Base-by-base conservation (phyloP, 1,139 yeast species). In the Nematodospora anomalae region DNA sequence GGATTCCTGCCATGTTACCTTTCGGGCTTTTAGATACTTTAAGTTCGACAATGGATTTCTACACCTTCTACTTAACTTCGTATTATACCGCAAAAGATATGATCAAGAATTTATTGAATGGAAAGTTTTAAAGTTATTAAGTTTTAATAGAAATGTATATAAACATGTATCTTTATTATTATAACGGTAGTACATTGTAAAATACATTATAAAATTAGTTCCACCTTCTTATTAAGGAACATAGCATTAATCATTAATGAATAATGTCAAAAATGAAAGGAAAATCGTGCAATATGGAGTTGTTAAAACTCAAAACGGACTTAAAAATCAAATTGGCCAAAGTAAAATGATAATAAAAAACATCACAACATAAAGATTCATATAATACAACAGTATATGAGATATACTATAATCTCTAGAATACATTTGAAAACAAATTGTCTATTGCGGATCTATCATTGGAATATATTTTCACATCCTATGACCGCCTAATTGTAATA, bases 1-100 rank as follows among this genome's bases (percentile, higher is more conserved):
- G 96, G 95, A 87, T 92, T 49, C 98, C 98, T 24, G 83, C 94
- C 36, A 92, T 92, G 98, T 74, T 94, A 46, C 97, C 97, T 14
- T 94, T 92, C 58, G 98, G 98, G 0, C 79, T 92, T 61, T 67
- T 87, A 42, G 96, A 88, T 57, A 79, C 84, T 5, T 56, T 85
- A 42, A 74, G 83, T 37, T 83, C 95, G 29, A 92, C 97, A 10
- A 63, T 89, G 51, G 98, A 92, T 60, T 62, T 83, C 46, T 60
- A 70, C 50, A 79, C 95, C 16, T 71, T 90, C 43, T 66, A 62
- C 44, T 75, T 76, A 58, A 92, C 97, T 8, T 76, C 74, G 30
- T 76, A 74, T 49, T 72, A 83, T 49, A 87, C 97, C 16, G 97
- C 76, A 16, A 71, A 64, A 50, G 90, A 87, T 53, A 94, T 90